Percentiles rank a stretch among this genome's conserved stretches.
These are phyloP conservation scores for Colletotrichum sp. DNA, from an alignment of 2,329 filamentous ascomycete species.

Conservation along the genomic window DNA sequence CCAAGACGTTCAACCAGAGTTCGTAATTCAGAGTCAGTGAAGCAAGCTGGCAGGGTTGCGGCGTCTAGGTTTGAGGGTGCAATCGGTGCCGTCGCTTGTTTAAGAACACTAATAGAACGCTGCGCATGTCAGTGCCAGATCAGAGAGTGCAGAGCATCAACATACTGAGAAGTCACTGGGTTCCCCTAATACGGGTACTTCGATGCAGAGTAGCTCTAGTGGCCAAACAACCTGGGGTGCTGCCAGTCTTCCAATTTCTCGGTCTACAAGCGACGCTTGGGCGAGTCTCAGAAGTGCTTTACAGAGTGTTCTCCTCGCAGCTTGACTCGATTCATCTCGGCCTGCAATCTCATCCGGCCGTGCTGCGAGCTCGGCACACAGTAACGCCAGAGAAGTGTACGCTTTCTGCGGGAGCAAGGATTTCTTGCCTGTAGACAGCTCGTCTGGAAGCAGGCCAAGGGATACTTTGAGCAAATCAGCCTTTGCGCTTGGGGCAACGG, in stretches of 20 bases:
- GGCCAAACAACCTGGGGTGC: slow-evolving; percentile 48
- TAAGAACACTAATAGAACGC: slow-evolving; percentile 33
- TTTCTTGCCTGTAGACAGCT: neutral
- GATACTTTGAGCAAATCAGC: slow-evolving; percentile 3
- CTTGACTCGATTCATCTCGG: slow-evolving; percentile 26
- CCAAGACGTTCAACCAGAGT: slow-evolving; percentile 25
- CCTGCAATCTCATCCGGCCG: slow-evolving; percentile 34
- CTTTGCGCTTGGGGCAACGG: slow-evolving; percentile 15
- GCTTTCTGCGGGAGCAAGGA: slow-evolving; percentile 36
- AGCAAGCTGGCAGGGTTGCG: slow-evolving; percentile 24
- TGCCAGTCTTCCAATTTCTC: slow-evolving; percentile 41
- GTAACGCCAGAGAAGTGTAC: slow-evolving; percentile 40
- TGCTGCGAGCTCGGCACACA: slow-evolving; percentile 45
- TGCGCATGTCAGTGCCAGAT: slow-evolving; percentile 13
- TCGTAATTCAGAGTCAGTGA: slow-evolving; percentile 27
- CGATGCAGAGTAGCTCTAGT: slow-evolving; percentile 37
- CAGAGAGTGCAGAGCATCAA: neutral
- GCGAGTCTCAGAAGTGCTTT: slow-evolving; percentile 42
- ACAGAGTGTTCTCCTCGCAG: slow-evolving; percentile 38
- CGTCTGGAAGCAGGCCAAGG: slow-evolving; percentile 3
- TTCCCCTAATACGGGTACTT: slow-evolving; percentile 32
- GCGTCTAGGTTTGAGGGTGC: slow-evolving; percentile 21
- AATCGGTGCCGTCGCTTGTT: slow-evolving; percentile 24
- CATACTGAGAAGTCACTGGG: slow-evolving; percentile 48
- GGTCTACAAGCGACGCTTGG: slow-evolving; percentile 32